phyloP scores from a whole-genome alignment of 345 rosid genomes.

The Eucalyptus fibrosa region DNA sequence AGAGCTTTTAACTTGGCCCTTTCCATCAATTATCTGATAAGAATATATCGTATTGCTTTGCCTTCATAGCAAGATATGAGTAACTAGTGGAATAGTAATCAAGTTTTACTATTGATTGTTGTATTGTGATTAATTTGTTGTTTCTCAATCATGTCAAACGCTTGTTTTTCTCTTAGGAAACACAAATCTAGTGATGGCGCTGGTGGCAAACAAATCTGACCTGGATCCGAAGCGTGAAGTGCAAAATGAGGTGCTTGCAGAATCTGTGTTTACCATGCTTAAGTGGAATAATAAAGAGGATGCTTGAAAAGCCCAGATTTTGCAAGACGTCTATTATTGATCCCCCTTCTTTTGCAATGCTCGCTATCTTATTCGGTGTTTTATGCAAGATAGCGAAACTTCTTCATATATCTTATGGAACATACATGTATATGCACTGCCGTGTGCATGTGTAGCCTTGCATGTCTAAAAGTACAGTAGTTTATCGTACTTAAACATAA shows the following conservation, averaged over 20 bases:
- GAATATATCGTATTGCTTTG: neutral
- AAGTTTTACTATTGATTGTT: neutral
- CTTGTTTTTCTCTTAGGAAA: slow-evolving; percentile 4
- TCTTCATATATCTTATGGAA: neutral
- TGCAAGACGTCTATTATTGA: neutral
- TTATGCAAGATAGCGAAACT: neutral
- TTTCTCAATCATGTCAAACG: neutral
- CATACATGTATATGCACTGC: neutral
- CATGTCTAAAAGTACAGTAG: neutral
- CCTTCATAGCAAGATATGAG: neutral
- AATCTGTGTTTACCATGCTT: neutral
- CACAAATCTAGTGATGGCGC: slow-evolving; percentile 22
- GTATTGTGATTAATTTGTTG: neutral
- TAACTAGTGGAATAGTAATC: neutral
- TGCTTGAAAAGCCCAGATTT: neutral
- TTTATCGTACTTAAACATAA: neutral
- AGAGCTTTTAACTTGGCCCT: neutral
- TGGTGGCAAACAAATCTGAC: slow-evolving; percentile 29
- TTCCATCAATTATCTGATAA: neutral
- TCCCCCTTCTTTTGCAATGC: neutral
- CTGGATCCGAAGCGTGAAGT: slow-evolving; percentile 18
- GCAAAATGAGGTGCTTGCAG: slow-evolving; percentile 7
- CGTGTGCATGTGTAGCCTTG: neutral
- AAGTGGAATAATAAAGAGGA: slow-evolving; percentile 18
- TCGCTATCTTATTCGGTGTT: neutral